Percentiles rank a stretch among this genome's conserved stretches.
Evolutionary conservation across 768 basidiomycete genomes (phyloP).

Genomic region (Panellus pusillus): DNA sequence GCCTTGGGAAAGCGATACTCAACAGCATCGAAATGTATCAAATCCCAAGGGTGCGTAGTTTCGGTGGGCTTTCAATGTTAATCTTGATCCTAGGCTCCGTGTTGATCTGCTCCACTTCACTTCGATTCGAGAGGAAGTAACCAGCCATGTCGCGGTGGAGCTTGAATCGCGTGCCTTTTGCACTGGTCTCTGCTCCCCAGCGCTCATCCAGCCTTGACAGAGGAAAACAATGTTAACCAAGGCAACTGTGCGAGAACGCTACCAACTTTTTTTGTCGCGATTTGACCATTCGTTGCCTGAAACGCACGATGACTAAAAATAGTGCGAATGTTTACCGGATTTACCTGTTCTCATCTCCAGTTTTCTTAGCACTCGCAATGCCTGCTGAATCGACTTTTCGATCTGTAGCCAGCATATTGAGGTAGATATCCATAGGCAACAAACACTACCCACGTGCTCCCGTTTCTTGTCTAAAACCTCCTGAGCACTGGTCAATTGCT

Average conservation of each 20-base stretch:
- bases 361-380: conserved; percentile 49
- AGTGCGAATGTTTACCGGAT: neutral
- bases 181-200: conserved; percentile 36
- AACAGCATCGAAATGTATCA: conserved; percentile 32
- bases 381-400: conserved; percentile 53
- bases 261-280: conserved; percentile 59
- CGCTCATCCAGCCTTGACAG: conserved; percentile 32
- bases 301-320: conserved; percentile 4
- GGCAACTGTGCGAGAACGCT: conserved; percentile 30
- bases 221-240: conserved; percentile 21
- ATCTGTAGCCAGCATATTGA: conserved; percentile 33
- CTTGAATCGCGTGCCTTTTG: conserved; percentile 52
- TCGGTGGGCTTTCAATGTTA: conserved; percentile 29
- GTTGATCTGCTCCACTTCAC: conserved; percentile 38
- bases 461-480: conserved; percentile 46
- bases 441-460: conserved; percentile 23
- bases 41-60: conserved; percentile 35
- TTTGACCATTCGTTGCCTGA: conserved; percentile 46
- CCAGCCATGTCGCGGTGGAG: conserved; percentile 52
- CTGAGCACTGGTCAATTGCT: conserved; percentile 44
- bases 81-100: conserved; percentile 38
- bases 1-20: conserved; percentile 33
- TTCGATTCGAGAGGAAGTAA: conserved; percentile 38
- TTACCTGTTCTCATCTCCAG: conserved; percentile 59
- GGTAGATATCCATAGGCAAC: neutral